These are phyloP conservation scores for Penicillium malachiteum DNA, from an alignment of 495 filamentous ascomycete species.

Conservation along the genomic window DNA sequence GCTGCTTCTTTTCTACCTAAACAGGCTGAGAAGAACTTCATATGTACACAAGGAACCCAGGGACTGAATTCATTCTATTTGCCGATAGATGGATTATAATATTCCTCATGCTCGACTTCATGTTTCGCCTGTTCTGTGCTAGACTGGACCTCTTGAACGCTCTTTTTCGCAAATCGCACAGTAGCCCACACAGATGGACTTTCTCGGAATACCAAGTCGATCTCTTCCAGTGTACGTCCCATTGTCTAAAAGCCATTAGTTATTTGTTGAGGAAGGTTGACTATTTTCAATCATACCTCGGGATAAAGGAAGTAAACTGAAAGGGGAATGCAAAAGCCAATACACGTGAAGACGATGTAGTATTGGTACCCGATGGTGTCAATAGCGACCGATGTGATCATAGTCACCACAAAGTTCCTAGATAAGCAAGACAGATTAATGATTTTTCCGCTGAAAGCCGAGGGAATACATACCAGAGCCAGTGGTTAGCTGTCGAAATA, in stretches of 20 bases:
- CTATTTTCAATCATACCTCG: constrained; percentile 28
- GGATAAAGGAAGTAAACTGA: constrained; percentile 63
- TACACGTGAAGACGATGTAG: constrained; percentile 38
- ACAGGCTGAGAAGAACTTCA: too few relatives aligned
- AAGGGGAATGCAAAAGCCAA: constrained; percentile 25
- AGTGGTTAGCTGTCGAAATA: constrained; percentile 36
- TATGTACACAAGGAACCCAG: too few relatives aligned
- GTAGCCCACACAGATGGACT: constrained; percentile 8
- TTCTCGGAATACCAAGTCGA: constrained; percentile 8
- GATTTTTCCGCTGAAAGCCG: not conserved
- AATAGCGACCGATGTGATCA: constrained; percentile 49
- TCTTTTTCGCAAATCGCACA: constrained; percentile 6
- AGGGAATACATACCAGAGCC: constrained; percentile 22
- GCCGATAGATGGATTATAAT: not conserved
- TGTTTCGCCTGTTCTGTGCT: not conserved
- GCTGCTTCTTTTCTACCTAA: too few relatives aligned
- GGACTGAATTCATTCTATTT: too few relatives aligned
- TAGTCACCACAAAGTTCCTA: constrained; percentile 55
- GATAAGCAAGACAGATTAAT: not conserved
- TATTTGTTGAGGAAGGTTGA: not conserved
- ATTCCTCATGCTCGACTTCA: not conserved
- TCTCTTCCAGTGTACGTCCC: not conserved
- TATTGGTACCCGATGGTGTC: constrained; percentile 21
- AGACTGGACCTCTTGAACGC: not conserved
- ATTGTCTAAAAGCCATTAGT: not conserved